A percentile compares a stretch with the other conserved stretches of the same genome.
phyloP scores from a whole-genome alignment of 2,329 filamentous ascomycete species.

The Beauveria medogensis region DNA sequence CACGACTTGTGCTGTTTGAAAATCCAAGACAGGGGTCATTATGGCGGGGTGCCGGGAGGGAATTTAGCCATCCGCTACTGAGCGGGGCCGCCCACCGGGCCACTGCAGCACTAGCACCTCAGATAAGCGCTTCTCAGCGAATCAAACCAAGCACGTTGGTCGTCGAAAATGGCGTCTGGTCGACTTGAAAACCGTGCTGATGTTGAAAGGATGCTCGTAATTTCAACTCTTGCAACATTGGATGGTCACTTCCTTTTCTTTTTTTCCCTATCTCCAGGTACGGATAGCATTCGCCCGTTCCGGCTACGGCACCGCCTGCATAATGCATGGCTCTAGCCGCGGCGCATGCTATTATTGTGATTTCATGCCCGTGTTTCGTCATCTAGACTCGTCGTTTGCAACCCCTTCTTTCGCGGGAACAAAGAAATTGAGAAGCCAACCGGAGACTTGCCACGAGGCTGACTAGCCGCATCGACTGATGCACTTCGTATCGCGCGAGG shows the following conservation, averaged over 20 bases:
- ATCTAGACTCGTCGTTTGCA: too few species aligned
- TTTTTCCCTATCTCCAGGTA: background rate
- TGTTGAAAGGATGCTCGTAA: background rate
- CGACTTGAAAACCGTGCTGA: background rate
- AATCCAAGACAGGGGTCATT: background rate
- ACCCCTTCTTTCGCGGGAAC: too few species aligned
- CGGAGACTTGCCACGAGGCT: background rate
- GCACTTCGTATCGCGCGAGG: background rate
- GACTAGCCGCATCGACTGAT: constrained; percentile 1
- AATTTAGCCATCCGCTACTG: background rate
- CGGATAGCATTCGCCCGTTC: background rate
- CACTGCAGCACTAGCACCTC: background rate
- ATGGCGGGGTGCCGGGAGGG: background rate
- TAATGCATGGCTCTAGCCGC: background rate
- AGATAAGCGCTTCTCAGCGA: background rate
- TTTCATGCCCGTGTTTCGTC: background rate
- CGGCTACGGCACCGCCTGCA: background rate
- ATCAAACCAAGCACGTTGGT: constrained; percentile 6
- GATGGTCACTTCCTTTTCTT: background rate
- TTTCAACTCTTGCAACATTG: background rate
- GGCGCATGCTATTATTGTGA: background rate
- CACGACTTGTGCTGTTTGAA: too few species aligned
- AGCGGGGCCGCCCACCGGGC: background rate
- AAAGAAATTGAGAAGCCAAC: too few species aligned
- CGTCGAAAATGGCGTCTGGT: background rate